phyloP scores from a whole-genome alignment of 1,284 basidiomycete species.

The Ustilago tritici region DNA sequence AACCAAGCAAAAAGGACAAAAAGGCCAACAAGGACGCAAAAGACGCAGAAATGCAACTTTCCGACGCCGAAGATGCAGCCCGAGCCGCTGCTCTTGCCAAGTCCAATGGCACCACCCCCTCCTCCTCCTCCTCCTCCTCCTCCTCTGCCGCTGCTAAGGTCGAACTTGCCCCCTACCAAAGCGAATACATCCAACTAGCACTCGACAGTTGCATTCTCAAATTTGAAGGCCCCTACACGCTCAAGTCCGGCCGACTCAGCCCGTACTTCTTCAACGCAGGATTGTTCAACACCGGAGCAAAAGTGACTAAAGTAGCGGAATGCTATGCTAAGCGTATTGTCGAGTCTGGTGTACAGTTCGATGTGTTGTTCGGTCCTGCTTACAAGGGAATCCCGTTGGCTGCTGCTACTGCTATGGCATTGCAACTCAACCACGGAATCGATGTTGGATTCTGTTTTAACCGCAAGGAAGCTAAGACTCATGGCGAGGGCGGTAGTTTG shows the following conservation, averaged over 20 bases:
- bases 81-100: conserved; percentile 31
- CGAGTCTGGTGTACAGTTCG: conserved; percentile 74
- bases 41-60: conserved; percentile 32
- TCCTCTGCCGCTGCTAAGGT: conserved; percentile 27
- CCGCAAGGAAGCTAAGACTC: conserved; percentile 93
- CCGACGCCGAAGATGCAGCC: conserved; percentile 43
- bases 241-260: conserved; percentile 89
- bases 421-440: conserved; percentile 76
- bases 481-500: conserved; percentile 94
- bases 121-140: conserved; percentile 9
- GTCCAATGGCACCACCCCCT: conserved; percentile 11
- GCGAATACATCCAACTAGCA: conserved; percentile 64
- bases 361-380: conserved; percentile 94
- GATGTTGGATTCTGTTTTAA: conserved; percentile 89
- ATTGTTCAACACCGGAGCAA: conserved; percentile 81
- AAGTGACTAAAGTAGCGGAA: conserved; percentile 82
- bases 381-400: conserved; percentile 98
- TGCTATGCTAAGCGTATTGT: conserved; percentile 87
- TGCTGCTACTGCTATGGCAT: conserved; percentile 83
- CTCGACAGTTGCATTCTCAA: conserved; percentile 62
- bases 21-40: conserved; percentile 20
- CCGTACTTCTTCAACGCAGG: conserved; percentile 99
- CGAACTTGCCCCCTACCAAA: conserved; percentile 60
- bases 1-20: conserved; percentile 34
- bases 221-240: conserved; percentile 67